phyloP scores from a whole-genome alignment of 495 filamentous ascomycete species.

The Astrothelium subdiscretum region DNA sequence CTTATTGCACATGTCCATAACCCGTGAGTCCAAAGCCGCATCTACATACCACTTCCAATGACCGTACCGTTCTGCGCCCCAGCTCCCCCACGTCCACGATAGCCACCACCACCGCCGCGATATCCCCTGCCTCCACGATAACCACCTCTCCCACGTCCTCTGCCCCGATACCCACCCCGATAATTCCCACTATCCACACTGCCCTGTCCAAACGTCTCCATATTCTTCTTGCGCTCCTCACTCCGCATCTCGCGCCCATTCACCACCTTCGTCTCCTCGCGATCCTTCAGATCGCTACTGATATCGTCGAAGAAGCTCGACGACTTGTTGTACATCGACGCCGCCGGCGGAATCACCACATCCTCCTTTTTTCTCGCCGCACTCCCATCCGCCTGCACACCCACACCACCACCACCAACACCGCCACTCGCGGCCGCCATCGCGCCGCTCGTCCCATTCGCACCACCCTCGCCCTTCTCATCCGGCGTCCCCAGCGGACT shows the following conservation, averaged over 20 bases:
- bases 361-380: constrained; percentile 20
- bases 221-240: constrained; percentile 88
- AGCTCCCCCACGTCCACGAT: constrained; percentile 38
- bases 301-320: constrained; percentile 96
- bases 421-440: constrained; percentile 20
- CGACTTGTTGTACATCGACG: constrained; percentile 63
- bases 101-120: constrained; percentile 48
- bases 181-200: constrained; percentile 68
- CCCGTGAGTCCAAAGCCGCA: no score
- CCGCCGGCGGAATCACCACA: constrained; percentile 30
- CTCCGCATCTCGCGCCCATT: constrained; percentile 83
- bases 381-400: constrained; percentile 21
- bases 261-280: constrained; percentile 51
- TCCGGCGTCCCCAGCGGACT: constrained; percentile 39
- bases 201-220: constrained; percentile 97
- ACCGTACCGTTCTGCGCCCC: neutral
- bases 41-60: neutral
- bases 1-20: no score
- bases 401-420: constrained; percentile 15
- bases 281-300: constrained; percentile 80
- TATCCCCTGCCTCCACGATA: constrained; percentile 56
- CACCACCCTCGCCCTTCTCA: neutral
- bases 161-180: constrained; percentile 52
- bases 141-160: constrained; percentile 35
- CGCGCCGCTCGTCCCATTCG: constrained; percentile 11